Percentiles rank a stretch among this genome's conserved stretches.
Conservation (phyloP, 2,329 filamentous ascomycete genomes). For the Dactylellina cionopaga region DNA sequence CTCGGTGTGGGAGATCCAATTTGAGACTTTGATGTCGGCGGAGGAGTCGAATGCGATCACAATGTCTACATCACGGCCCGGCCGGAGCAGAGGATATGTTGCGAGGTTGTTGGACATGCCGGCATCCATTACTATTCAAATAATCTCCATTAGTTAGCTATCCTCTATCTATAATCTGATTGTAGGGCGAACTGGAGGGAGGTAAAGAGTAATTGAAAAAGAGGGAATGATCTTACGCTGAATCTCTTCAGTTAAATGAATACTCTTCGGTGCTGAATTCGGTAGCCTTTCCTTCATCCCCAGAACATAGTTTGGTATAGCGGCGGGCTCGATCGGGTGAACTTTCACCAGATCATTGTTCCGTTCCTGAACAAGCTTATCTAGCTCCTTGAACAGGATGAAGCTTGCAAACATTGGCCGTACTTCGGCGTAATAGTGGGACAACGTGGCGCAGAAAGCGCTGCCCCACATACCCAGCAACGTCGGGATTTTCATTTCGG, state of each 20-base stretch:
- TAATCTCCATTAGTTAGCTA: not conserved
- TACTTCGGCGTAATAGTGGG: conserved; percentile 94
- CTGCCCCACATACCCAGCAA: conserved; percentile 96
- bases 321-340: conserved; percentile 91
- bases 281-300: conserved; percentile 81
- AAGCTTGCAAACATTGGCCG: conserved; percentile 81
- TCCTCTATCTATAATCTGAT: not conserved
- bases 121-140: conserved; percentile 69
- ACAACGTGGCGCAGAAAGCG: conserved; percentile 93
- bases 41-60: conserved; percentile 93
- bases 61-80: conserved; percentile 87
- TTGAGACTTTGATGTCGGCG: conserved; percentile 90
- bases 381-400: conserved; percentile 78
- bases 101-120: conserved; percentile 99
- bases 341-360: conserved; percentile 88
- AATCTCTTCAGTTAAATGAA: conserved; percentile 70
- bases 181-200: not conserved
- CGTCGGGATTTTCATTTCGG: conserved; percentile 83
- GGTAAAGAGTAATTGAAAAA: conserved; percentile 63
- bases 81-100: conserved; percentile 90
- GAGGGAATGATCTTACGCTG: conserved; percentile 16
- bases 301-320: conserved; percentile 87
- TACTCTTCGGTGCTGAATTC: conserved; percentile 77
- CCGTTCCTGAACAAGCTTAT: conserved; percentile 82
- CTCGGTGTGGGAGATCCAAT: conserved; percentile 94